Evolutionary conservation across 192 early-diverging fungal genomes (phyloP), one percentile per base, ranked within the genome.

Genomic region (Paraglomus brasilianum): DNA sequence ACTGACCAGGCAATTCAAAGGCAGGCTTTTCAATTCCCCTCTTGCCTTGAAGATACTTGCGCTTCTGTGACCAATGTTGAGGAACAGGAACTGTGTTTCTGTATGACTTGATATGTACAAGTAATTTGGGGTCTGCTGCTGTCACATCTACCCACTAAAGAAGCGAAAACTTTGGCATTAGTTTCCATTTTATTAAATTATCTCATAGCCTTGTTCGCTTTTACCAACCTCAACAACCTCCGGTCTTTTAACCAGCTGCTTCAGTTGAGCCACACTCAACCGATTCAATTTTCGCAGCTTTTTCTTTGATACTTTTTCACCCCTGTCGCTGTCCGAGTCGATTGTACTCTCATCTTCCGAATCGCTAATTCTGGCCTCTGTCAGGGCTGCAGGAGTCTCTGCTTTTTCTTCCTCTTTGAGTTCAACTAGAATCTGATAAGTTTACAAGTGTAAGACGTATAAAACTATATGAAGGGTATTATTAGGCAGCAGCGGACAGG

Each of bases 41-140:
- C 74, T 99, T 99, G 52, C 91, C 92, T 79, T 98, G 95, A 49
- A 99, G 77, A 64, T 97, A 99, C 76, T 97, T 97, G 66, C 95
- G 85, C 80, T 96, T 98, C 71, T 96, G 94, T 44, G 83, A 85
- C 97, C 97, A 99, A 76, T 99, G 97, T 13, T 82, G 73, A 1
- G 97, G 97, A 5, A 99, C 91, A 14, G 97, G 95, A 0, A 99
- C 96, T 0, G 94, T 91, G 74, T 98, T 98, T 52, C 95, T 85
- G 49, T 85, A 87, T 5, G 93, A 85, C 75, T 99, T 99, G n/a
- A 99, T 79, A 8, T 89, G 78, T 0, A 97, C 93, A 22, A 98
- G 83, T 21, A 99, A 83, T 47, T 86, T 87, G 1, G 97, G 97
- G 66, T 99, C 95, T 11, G 84, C 82, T 0, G 95, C 92, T 11